Conservation (phyloP, 371 early-diverging fungal species). For the Mucor mucedo region DNA sequence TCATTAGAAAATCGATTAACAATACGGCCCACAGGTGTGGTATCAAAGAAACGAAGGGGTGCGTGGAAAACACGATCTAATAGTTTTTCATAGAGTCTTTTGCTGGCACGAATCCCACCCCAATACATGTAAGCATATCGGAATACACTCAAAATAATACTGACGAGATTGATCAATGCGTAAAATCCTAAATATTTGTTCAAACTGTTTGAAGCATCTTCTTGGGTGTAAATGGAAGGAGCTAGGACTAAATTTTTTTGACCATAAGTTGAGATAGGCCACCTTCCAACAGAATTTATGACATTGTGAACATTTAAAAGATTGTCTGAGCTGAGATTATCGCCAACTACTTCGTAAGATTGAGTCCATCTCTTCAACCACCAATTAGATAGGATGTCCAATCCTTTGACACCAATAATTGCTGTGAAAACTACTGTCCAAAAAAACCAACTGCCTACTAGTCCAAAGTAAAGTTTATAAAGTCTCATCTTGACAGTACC, state of each 20-base stretch:
- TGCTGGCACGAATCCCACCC: slow-evolving; percentile 41
- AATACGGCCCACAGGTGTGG: slow-evolving; percentile 69
- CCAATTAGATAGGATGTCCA: slow-evolving; percentile 46
- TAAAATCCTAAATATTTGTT: slow-evolving; percentile 45
- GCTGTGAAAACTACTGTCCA: slow-evolving; percentile 40
- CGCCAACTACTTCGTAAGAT: slow-evolving; percentile 23
- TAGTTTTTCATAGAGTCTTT: slow-evolving; percentile 11
- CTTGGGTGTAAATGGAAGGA: not conserved
- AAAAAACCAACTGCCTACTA: slow-evolving; percentile 47
- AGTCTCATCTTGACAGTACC: slow-evolving; percentile 52
- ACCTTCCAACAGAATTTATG: slow-evolving; percentile 4
- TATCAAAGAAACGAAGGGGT: slow-evolving; percentile 47
- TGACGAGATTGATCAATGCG: slow-evolving; percentile 41
- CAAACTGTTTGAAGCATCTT: not conserved
- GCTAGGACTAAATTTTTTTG: not conserved
- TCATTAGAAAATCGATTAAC: slow-evolving; percentile 71
- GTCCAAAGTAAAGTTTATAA: slow-evolving; percentile 45
- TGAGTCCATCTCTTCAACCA: slow-evolving; percentile 59
- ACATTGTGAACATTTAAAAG: not conserved
- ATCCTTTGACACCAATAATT: slow-evolving; percentile 37
- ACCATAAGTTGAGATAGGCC: not conserved
- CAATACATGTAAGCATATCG: slow-evolving; percentile 42
- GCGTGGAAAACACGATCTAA: slow-evolving; percentile 31
- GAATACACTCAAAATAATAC: slow-evolving; percentile 33
- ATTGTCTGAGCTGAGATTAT: not conserved